Evolutionary conservation across 768 basidiomycete genomes (phyloP), one percentile per base, ranked within the genome.

Genomic region (Serpula lacrymans): DNA sequence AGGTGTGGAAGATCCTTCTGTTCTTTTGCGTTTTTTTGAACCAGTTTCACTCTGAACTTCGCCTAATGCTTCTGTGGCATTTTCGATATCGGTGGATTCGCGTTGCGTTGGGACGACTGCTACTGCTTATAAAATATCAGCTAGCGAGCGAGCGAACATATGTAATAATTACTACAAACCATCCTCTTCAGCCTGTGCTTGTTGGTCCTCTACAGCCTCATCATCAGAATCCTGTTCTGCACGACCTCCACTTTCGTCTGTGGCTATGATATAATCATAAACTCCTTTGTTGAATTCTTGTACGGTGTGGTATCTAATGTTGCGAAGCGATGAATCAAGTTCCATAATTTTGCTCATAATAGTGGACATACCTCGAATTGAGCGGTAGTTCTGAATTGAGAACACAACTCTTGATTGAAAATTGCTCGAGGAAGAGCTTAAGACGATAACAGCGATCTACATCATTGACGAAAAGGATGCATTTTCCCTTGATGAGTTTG

Each of bases 281-380:
- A 96, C 90, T 2, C 96, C 96, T 52, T 90, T 88, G 63, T 99
- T 99, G 57, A 99, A 99, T 62, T 97, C 96, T 53, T 99, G 94
- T 1, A 99, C 96, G 2, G 86, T 85, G 55, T 99, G 96, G 55
- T 93, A 96, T 62, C 91, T 92, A 11, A 26, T 16, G 1, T 9
- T n/a, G 27, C 9, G 9, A 29, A 14, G 27, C 27, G 27, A 9
- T 29, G 27, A 29, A 9, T 29, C 27, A 29, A 14, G 10, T 29
- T 29, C 27, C 27, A 22, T 29, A 37, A 39, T 25, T 5, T 20
- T n/a, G n/a, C n/a, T n/a, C n/a, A n/a, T n/a, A n/a, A n/a, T n/a
- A n/a, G n/a, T n/a, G n/a, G 7, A 35, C 55, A 21, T 37, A 82
- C 84, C 95, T 79, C 14, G 94, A 96, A 57, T 96, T 97, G 41